Evolutionary conservation across 768 basidiomycete species (phyloP).

Genomic region (Lentinus brumalis): DNA sequence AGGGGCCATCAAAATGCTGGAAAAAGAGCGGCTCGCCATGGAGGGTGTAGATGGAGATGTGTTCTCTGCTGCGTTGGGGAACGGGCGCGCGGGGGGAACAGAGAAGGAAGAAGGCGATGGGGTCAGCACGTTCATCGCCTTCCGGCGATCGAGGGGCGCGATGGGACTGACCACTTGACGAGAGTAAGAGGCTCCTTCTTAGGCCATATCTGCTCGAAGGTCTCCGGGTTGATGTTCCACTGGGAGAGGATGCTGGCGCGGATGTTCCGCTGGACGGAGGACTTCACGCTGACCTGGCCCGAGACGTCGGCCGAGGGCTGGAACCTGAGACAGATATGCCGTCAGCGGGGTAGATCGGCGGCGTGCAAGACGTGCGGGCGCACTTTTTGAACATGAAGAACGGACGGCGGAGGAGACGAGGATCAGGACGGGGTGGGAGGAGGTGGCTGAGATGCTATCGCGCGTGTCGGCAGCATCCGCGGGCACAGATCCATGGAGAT

Average conservation of each 20-base stretch:
- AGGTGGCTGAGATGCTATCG: no score
- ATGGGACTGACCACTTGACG: slow-evolving; percentile 85
- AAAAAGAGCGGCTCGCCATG: slow-evolving; percentile 88
- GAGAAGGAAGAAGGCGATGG: background rate
- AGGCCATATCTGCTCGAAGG: slow-evolving; percentile 92
- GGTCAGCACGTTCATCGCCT: slow-evolving; percentile 1
- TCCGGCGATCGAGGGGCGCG: slow-evolving; percentile 12
- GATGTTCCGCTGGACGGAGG: slow-evolving; percentile 90
- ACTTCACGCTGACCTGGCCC: slow-evolving; percentile 88
- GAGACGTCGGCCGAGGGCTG: slow-evolving; percentile 78
- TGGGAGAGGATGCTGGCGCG: slow-evolving; percentile 78
- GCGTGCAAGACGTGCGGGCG: background rate
- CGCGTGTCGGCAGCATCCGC: background rate
- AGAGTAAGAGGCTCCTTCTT: slow-evolving; percentile 95
- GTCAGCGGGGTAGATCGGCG: background rate
- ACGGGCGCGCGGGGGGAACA: background rate
- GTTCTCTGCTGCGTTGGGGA: slow-evolving; percentile 75
- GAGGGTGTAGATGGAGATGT: slow-evolving; percentile 90
- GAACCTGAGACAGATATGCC: slow-evolving; percentile 48
- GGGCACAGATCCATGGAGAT: background rate
- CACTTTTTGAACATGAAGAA: slow-evolving; percentile 78
- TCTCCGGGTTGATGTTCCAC: slow-evolving; percentile 78
- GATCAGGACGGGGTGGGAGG: background rate
- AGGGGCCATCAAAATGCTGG: slow-evolving; percentile 95
- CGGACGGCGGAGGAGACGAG: background rate